phyloP scores from a whole-genome alignment of 768 basidiomycete species.

The Suillus subalutaceus region DNA sequence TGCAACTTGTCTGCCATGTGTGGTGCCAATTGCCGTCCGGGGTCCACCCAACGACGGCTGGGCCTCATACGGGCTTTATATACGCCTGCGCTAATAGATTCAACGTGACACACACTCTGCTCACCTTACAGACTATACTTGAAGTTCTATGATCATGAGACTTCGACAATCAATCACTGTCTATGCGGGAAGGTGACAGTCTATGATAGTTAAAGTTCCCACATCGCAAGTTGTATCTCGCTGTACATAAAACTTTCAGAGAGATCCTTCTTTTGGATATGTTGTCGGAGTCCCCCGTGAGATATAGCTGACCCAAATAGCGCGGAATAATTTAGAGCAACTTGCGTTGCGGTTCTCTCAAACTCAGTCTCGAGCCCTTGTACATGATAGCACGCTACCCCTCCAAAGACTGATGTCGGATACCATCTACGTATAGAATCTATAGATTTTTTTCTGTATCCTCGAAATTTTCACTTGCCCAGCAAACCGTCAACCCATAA shows the following conservation, averaged over 20 bases:
- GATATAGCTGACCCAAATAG: not conserved
- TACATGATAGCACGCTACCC: not conserved
- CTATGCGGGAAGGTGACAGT: not conserved
- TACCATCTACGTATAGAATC: not conserved
- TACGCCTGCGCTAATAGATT: not conserved
- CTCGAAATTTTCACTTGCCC: not conserved
- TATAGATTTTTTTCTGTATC: not conserved
- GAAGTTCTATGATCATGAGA: not conserved
- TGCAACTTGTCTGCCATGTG: not conserved
- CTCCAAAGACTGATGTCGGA: not conserved
- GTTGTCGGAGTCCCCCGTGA: constrained; percentile 3
- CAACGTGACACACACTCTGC: not conserved
- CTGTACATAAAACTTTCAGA: not conserved
- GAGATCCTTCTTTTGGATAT: constrained; percentile 5
- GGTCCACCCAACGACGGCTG: not conserved
- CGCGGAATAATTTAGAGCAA: not conserved
- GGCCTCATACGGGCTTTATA: not conserved
- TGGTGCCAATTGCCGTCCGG: too few species aligned
- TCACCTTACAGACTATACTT: not conserved
- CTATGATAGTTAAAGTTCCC: not conserved
- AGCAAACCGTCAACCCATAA: not conserved
- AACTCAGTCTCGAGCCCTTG: not conserved
- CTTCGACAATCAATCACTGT: not conserved
- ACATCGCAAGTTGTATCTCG: not conserved
- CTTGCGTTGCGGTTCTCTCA: not conserved